A percentile compares a stretch with the other conserved stretches of the same genome.
These are phyloP conservation scores for Escovopsis sp. DNA, from an alignment of 2,329 filamentous ascomycete species.

Conservation along the genomic window DNA sequence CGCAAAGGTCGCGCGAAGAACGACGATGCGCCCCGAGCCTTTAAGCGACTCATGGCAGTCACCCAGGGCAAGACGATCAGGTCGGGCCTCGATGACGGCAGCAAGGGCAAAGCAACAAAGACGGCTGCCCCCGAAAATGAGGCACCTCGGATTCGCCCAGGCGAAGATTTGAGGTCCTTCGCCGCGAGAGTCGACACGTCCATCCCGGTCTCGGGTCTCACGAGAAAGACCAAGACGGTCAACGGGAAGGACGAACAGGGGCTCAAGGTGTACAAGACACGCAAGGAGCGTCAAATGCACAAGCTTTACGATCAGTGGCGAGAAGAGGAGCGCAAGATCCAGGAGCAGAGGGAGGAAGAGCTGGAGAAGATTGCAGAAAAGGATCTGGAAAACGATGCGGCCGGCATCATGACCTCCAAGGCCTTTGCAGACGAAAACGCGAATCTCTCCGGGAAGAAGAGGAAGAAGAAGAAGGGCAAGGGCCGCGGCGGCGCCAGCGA, in stretches of 20 bases:
- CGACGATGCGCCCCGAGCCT: slow-evolving; percentile 80
- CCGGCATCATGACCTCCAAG: slow-evolving; percentile 25
- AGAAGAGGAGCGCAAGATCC: slow-evolving; percentile 48
- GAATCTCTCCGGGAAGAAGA: slow-evolving; percentile 15
- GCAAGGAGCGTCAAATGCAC: slow-evolving; percentile 72
- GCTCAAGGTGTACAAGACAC: slow-evolving; percentile 55
- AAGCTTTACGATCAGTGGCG: slow-evolving; percentile 68
- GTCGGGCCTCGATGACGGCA: slow-evolving; percentile 60
- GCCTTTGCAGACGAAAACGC: slow-evolving; percentile 28
- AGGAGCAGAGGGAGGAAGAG: slow-evolving; percentile 51
- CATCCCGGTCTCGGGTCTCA: slow-evolving; percentile 59
- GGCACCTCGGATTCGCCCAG: slow-evolving; percentile 60
- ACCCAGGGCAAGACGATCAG: slow-evolving; percentile 44
- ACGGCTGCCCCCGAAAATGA: slow-evolving; percentile 15
- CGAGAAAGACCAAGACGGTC: slow-evolving; percentile 42
- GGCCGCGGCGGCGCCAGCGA: slow-evolving; percentile 28
- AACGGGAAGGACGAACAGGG: slow-evolving; percentile 49
- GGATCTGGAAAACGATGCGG: slow-evolving; percentile 45
- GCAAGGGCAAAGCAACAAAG: slow-evolving; percentile 11
- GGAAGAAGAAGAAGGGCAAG: slow-evolving; percentile 19
- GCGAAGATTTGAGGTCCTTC: slow-evolving; percentile 74
- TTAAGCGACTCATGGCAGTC: slow-evolving; percentile 70
- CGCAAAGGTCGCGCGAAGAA: slow-evolving; percentile 31
- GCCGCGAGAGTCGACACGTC: slow-evolving; percentile 69
- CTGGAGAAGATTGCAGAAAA: slow-evolving; percentile 47